Evolutionary conservation across 2,329 filamentous ascomycete species (phyloP).

Genomic region (Verticillium longisporum): DNA sequence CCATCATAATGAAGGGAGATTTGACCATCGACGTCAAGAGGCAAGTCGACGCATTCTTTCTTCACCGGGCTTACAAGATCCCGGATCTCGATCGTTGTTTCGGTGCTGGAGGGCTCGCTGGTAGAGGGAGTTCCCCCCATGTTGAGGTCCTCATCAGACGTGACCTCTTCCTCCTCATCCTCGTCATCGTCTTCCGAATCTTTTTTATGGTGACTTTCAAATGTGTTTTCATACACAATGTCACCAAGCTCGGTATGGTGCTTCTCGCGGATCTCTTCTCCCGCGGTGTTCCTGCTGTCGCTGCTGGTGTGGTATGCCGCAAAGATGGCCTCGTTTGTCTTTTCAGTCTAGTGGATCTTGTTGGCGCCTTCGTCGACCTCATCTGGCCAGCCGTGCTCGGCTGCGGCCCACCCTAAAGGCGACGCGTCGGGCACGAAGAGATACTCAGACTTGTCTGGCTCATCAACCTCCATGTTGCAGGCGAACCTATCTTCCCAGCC

Average conservation of each 20-base stretch:
- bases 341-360: too few relatives aligned
- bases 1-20: neutral
- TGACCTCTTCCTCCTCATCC: neutral
- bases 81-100: neutral
- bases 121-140: neutral
- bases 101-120: neutral
- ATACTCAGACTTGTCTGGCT: neutral
- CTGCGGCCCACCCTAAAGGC: neutral
- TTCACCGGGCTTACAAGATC: neutral
- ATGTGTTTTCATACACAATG: neutral
- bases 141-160: neutral
- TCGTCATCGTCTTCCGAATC: neutral
- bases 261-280: neutral
- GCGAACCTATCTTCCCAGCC: neutral
- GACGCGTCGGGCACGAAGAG: too few relatives aligned
- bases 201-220: neutral
- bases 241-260: neutral
- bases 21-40: neutral
- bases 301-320: too few relatives aligned
- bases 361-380: too few relatives aligned
- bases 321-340: too few relatives aligned
- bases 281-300: too few relatives aligned
- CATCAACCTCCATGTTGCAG: neutral
- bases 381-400: too few relatives aligned
- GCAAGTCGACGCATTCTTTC: neutral